Evolutionary conservation across 169 alveolate species (phyloP), one percentile per base, ranked within the genome.

Genomic region (Plasmodium billcollinsi): DNA sequence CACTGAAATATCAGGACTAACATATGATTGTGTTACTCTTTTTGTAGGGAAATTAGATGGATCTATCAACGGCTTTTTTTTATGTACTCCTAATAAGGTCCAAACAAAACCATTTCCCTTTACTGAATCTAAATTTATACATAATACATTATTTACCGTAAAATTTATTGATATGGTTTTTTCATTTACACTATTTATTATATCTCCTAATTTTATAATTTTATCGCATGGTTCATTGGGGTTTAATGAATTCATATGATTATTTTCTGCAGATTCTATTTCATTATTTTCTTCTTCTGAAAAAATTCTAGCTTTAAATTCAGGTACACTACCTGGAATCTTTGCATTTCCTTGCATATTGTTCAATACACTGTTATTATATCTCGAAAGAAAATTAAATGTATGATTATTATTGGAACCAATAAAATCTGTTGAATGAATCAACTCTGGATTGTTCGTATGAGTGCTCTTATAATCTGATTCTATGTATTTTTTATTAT

Each of bases 61-160:
- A 18, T 63, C 29, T 14, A 76, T 65, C 8, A 11, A 33, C 1
- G 89, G 89, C 26, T 24, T 50, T 1, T 63, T 11, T 9, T 49
- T 76, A 45, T 76, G 47, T 0, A 76, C 72, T 47, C 89, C 89
- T 49, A 76, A 76, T 26, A 76, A 43, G 11, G 62, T 43, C 89
- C 89, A 76, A 58, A 76, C 2, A 59, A 47, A 76, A 12, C 89
- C 89, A 50, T 65, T 76, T 26, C 89, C 89, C 50, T 15, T 15
- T 29, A 65, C 52, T 33, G 72, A 43, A 50, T 76, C 89, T 26
- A 76, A 47, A 8, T 76, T 26, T 14, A 76, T 45, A 59, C 89
- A 76, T 2, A 76, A 69, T 49, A 52, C n/a, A 15, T 76, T 49
- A 21, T 33, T 52, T n/a, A n/a, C 67, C 12, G 12, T 45, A 0